Percentiles rank a stretch among this genome's conserved stretches.
Conservation (phyloP, 441 rosid species). For the Adansonia grandidieri region DNA sequence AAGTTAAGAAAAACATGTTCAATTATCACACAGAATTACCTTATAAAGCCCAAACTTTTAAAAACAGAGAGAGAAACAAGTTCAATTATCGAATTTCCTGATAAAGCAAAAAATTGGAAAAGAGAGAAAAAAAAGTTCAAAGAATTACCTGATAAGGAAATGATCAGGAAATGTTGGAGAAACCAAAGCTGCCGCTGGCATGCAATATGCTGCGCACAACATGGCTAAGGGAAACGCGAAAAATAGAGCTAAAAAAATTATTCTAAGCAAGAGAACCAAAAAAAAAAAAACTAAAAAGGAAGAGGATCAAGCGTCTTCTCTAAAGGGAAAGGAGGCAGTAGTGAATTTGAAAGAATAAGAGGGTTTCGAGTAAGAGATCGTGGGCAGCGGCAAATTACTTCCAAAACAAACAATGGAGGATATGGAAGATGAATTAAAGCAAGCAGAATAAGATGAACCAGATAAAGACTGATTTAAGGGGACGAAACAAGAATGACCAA, state of each 20-base stretch:
- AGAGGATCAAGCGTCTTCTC: constrained; percentile 25
- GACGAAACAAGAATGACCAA: constrained; percentile 47
- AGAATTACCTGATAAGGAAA: constrained; percentile 36
- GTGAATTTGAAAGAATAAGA: constrained; percentile 19
- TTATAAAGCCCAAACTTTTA: too few species aligned
- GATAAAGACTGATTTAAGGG: constrained; percentile 28
- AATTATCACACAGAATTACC: constrained; percentile 34
- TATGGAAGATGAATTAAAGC: not conserved
- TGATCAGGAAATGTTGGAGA: constrained; percentile 33
- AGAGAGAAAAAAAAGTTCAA: not conserved
- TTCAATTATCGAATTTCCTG: constrained; percentile 39
- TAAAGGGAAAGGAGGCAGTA: constrained; percentile 5
- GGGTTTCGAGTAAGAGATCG: not conserved
- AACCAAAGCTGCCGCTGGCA: constrained; percentile 37
- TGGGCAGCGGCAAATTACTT: constrained; percentile 50
- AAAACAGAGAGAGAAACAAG: not conserved
- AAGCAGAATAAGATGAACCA: constrained; percentile 26
- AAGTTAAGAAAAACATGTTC: not conserved
- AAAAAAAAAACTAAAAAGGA: constrained; percentile 10
- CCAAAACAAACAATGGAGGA: constrained; percentile 31
- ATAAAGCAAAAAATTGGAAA: constrained; percentile 20
- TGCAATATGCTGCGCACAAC: constrained; percentile 31
- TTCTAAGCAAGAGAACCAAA: constrained; percentile 4
- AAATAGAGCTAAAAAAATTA: constrained; percentile 1
- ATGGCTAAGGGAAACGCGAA: constrained; percentile 20